Evolutionary conservation across 2,329 filamentous ascomycete species (phyloP), one percentile per base, ranked within the genome.

Genomic region (Ilyonectria sp.): DNA sequence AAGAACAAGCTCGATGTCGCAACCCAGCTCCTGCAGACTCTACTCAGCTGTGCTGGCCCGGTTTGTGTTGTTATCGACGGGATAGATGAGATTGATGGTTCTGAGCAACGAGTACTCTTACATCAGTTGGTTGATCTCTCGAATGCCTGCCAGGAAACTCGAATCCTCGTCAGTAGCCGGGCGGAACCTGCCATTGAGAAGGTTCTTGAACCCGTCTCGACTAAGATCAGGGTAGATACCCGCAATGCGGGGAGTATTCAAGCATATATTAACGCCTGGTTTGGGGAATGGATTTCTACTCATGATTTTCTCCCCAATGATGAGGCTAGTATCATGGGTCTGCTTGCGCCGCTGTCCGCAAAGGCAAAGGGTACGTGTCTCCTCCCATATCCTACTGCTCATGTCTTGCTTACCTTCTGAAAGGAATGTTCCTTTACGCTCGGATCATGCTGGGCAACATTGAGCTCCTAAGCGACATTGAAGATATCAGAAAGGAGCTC

Each of bases 61-160:
- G 46, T 56, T 5, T 52, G 35, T 11, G 47, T 69, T 7, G 49
- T 71, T 1, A 57, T 71, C 17, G 69, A 71, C 15, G 69, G 69
- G 0, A 13, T 71, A 2, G 69, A 71, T 43, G 69, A 71, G 46
- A 60, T 65, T 8, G 53, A 66, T 2, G 50, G 69, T 10, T 33
- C 9, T 9, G 63, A 69, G 17, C 58, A 59, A 2, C 19, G n/a
- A 2, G 52, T 44, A 9, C 17, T 65, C 6, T 15, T 66, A 4
- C 29, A 56, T 9, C 40, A 23, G 6, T 31, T 69, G 0, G 37
- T 40, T 7, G 33, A 59, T 9, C 19, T 65, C 1, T 29, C 46
- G 0, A 43, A 31, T 1, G 15, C 37, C 2, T 60, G 58, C 19
- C n/a, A 8, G 9, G 54, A 69, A 6, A 7, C 29, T 6, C 46